phyloP scores from a whole-genome alignment of 2,329 filamentous ascomycete species.

The Claviceps digitariae region DNA sequence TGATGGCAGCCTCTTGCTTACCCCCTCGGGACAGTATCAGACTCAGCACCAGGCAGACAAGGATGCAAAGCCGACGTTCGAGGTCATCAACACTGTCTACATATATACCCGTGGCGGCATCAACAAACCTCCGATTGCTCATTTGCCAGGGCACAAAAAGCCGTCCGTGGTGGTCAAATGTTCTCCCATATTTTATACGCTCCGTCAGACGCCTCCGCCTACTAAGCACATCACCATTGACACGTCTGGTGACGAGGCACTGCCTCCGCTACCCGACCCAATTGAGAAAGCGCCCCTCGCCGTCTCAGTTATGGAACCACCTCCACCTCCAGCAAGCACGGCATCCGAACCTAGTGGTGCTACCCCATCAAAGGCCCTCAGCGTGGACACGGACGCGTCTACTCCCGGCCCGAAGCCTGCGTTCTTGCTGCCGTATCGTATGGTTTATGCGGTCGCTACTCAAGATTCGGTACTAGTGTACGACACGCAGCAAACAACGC shows the following conservation, averaged over 20 bases:
- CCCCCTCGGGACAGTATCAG: constrained; percentile 91
- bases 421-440: constrained; percentile 80
- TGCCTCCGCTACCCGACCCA: constrained; percentile 73
- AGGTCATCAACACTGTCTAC: constrained; percentile 94
- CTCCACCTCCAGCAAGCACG: constrained; percentile 46
- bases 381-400: constrained; percentile 30
- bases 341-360: constrained; percentile 32
- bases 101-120: constrained; percentile 94
- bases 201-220: constrained; percentile 51
- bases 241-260: constrained; percentile 74
- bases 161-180: constrained; percentile 92
- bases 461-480: constrained; percentile 92
- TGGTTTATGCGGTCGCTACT: constrained; percentile 93
- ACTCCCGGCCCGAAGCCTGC: constrained; percentile 51
- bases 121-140: constrained; percentile 90
- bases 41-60: constrained; percentile 53
- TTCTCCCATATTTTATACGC: constrained; percentile 76
- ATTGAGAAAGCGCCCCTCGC: constrained; percentile 47
- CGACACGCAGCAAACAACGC: constrained; percentile 92
- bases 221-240: constrained; percentile 92
- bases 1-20: constrained; percentile 86
- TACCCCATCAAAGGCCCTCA: constrained; percentile 37
- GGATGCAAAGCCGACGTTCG: constrained; percentile 62
- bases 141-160: constrained; percentile 94
- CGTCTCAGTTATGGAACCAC: constrained; percentile 67